Base-by-base conservation (phyloP, 805 yeast species). In the Ogataea methanolica region DNA sequence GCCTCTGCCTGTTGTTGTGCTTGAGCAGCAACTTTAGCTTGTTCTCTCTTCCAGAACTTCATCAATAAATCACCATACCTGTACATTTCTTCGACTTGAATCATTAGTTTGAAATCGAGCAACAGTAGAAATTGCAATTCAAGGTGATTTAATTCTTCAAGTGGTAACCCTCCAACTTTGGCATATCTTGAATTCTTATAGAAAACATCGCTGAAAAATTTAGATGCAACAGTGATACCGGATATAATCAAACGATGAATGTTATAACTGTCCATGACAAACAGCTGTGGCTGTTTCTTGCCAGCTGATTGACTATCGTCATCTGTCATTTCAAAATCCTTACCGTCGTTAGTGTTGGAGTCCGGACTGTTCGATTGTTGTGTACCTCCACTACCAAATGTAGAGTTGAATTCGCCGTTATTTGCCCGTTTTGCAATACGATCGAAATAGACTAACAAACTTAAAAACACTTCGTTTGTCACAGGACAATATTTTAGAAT, bases 401-500 rank as follows among this genome's bases (percentile, higher is more conserved):
- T 54, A 9, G 63, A 52, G 36, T 60, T 57, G 39, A 63, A 58
- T 26, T 67, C 69, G 3, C 70, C 71, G 33, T 70, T 76, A 60
- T 87, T 85, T 39, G 94, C 89, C 52, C 88, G 76, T 60, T 88
- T 88, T 17, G 96, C 94, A 40, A 92, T 89, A 52, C 98, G 73
- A 68, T 94, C 99, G 69, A 94, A 90, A 66, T 94, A 94, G 31
- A 94, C 97, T 58, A 94, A 73, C 34, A 94, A 69, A 36, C 96
- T 84, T 42, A 94, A 70, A 66, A 91, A 94, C 33, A 94, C 98
- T 64, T 94, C 98, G 67, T 92, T 92, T 2, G 99, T 91, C n/a
- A 94, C 94, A 0, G 99, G 98, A 66, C 99, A 94, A 69, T 94
- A 94, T 67, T 92, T 92, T 63, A 92, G 79, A 29, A 94, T 92